Evolutionary conservation across 345 rosid species (phyloP).

Genomic region (Sonneratia alba): DNA sequence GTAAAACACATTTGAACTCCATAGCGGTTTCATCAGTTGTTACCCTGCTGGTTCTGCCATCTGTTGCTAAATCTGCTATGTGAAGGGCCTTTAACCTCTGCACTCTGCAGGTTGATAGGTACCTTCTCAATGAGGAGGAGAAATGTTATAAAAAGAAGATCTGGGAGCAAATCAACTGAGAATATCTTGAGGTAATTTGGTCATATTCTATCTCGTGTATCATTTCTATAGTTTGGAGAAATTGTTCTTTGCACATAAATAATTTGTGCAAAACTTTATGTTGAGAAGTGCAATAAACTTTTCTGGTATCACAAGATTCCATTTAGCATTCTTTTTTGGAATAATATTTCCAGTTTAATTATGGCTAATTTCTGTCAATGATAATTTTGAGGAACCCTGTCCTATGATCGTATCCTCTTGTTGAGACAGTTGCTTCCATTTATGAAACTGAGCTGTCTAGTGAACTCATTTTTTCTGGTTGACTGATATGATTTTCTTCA

Average conservation of each 20-base stretch:
- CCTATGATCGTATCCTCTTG: not conserved
- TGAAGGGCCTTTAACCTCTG: not conserved
- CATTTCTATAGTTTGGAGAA: not conserved
- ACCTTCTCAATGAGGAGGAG: constrained; percentile 75
- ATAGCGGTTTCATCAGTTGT: not conserved
- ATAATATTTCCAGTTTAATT: not conserved
- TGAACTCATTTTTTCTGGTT: not conserved
- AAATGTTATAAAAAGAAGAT: constrained; percentile 43
- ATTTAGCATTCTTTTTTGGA: not conserved
- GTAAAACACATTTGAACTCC: not conserved
- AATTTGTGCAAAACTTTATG: not conserved
- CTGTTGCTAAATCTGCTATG: not conserved
- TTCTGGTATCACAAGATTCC: not conserved
- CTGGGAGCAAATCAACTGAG: constrained; percentile 82
- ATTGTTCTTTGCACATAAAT: not conserved
- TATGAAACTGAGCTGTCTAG: not conserved
- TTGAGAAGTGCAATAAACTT: not conserved
- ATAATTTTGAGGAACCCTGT: not conserved
- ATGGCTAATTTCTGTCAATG: not conserved
- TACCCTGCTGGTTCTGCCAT: not conserved
- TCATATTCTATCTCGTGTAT: not conserved
- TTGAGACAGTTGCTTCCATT: not conserved
- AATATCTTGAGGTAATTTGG: constrained; percentile 65
- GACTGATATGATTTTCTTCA: not conserved
- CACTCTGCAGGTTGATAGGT: constrained; percentile 51